Evolutionary conservation across 805 yeast species (phyloP), one percentile per base, ranked within the genome.

Genomic region (Zygosaccharomyces gambellarensis): DNA sequence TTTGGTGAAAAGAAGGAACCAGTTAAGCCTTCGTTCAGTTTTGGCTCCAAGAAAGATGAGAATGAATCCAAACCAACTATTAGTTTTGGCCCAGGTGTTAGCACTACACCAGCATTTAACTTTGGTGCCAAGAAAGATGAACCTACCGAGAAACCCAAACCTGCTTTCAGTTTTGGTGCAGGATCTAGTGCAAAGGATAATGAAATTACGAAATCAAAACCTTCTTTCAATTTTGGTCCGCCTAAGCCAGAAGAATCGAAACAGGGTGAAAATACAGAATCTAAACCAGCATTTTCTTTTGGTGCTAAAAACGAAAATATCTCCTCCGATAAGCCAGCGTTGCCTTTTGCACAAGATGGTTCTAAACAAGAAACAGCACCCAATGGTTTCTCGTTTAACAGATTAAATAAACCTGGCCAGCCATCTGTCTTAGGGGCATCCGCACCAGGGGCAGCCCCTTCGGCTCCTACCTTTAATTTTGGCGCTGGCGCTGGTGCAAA

Each of bases 11-110:
- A 39, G 14, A 28, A 23, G 4, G 43, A 40, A n/a, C n/a, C n/a
- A n/a, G n/a, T n/a, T n/a, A 54, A 43, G 23, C 53, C 58, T 17
- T 27, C 54, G 21, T 54, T 58, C 21, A 41, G 51, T 3, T 57
- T 57, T 22, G 53, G 50, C 9, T 12, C 45, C 22, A 43, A 46
- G 29, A 39, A 32, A 2, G 45, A 19, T 17, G 47, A 40, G 42
- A 19, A 30, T 2, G 28, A 25, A 25, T 25, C 31, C 27, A 46
- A 46, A 21, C 59, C 60, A n/a, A 22, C 52, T 3, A 50, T 50
- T 28, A 34, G 45, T 10, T 48, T 47, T 36, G 48, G 43, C 11
- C 12, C 28, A 43, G n/a, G 14, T n/a, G 21, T 40, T 10, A n/a
- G 29, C 22, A 32, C 5, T 7, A 34, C 41, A 17, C 41, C 44